Base-by-base conservation (phyloP, 176 grass and related monocot genomes). In the Eragrostis nindensis region DNA sequence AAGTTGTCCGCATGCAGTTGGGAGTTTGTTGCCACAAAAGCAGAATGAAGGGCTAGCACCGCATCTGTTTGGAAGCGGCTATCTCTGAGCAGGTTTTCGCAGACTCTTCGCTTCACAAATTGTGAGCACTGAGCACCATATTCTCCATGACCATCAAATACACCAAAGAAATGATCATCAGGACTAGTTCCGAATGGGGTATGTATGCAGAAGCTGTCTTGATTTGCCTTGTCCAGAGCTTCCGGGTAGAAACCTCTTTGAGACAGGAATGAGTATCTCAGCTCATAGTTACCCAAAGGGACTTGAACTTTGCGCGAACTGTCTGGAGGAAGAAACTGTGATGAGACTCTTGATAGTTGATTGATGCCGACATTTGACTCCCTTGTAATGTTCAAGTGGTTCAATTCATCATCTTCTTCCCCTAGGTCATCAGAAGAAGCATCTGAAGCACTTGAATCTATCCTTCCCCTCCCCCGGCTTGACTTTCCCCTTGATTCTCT, bases 101-200 rank as follows among this genome's bases (percentile, higher is more conserved):
- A 98, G 71, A 98, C 76, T 77, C 80, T 98, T 73, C 25, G 81
- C 82, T 98, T 95, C 48, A 90, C 90, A 39, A 98, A 95, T 71
- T 98, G 96, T 7, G 96, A 98, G 59, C 96, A 98, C 40, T 98
- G 90, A 68, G 90, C 92, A 81, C 96, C 92, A 78, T 89, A 84
- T 74, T 98, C 96, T 50, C 96, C 96, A 78, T 98, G 96, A 47
- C 96, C 96, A 86, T 98, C 96, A 86, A 98, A 98, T 46, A 98
- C 96, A 50, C 92, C 96, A 76, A 98, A 95, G 75, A 98, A 98
- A 50, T 98, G 90, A 64, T 98, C 96, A 84, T 95, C 88, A 24
- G 92, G 92, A 81, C 74, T 93, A 62, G 90, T 79, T 49, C 96
- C 92, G 46, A 95, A 93, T 76, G 96, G 92, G 63, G 92, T 90